Evolutionary conservation across 805 yeast genomes (phyloP), one percentile per base, ranked within the genome.

Genomic region (Candida parachauliodes): DNA sequence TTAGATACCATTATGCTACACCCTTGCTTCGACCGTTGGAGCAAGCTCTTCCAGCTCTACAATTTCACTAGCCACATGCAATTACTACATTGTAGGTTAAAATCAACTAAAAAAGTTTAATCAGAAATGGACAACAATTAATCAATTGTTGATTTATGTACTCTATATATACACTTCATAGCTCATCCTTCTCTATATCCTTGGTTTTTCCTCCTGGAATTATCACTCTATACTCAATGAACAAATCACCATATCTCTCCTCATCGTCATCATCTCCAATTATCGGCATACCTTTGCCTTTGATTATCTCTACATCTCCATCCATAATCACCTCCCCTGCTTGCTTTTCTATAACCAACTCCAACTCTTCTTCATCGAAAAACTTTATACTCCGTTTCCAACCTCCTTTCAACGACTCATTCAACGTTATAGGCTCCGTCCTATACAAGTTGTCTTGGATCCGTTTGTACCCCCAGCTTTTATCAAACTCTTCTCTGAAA

Each of bases 211-310:
- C 37, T 6, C 39, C 60, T 2, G 62, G 59, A 15, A 54, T 38
- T 18, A 61, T 41, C 7, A 47, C 85, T 79, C 55, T 60, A 68
- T 54, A 76, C 72, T 70, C 70, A 16, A 77, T 59, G 48, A 59
- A 74, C 41, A 77, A 60, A 43, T 76, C 77, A 22, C 81, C 63
- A 47, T 44, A 50, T 34, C 65, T 73, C 33, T 72, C 78, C 9
- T 40, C 48, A 23, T 51, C 50, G 8, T 54, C 52, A 14, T 51
- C 51, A 26, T 70, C 70, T 28, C 63, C 70, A 17, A 51, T 47
- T 4, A 68, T 44, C 2, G 98, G 98, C 97, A 93, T 88, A 17
- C 98, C 98, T 50, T 75, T 81, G 5, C 85, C 88, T 44, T 69
- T 62, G 23, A 91, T 47, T 2, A 70, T 59, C 57, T 93, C 96